Percentiles rank a stretch among this genome's conserved stretches.
Evolutionary conservation across 176 grass and related monocot genomes (phyloP).

Genomic region (Microstegium vimineum): DNA sequence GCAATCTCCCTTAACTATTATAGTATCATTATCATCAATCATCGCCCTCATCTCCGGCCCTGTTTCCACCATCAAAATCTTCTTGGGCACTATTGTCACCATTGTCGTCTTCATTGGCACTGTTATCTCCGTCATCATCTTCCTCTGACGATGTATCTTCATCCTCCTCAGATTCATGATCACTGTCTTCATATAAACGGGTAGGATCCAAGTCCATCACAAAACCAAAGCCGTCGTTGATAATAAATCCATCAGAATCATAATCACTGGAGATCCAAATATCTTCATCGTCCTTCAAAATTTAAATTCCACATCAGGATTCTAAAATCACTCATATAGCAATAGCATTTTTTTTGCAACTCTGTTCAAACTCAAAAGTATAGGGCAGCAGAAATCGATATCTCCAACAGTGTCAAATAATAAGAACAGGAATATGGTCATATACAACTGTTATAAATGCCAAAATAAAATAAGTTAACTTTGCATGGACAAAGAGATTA

Average conservation of each 20-base stretch:
- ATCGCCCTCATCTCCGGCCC: background rate
- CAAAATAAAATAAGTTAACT: background rate
- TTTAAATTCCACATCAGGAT: background rate
- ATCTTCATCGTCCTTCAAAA: conserved; percentile 25
- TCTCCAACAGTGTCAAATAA: background rate
- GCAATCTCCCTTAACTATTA: background rate
- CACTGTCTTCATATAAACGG: conserved; percentile 5
- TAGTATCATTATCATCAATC: conserved; percentile 5
- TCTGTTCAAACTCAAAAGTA: conserved; percentile 5
- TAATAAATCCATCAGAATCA: conserved; percentile 4
- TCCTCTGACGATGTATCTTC: background rate
- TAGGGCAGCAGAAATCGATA: background rate
- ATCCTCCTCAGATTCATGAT: background rate
- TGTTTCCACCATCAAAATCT: background rate
- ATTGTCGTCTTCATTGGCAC: background rate
- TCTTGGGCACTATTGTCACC: background rate
- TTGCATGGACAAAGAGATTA: background rate
- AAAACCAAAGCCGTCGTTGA: background rate
- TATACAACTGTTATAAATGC: background rate
- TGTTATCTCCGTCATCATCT: background rate
- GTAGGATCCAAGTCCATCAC: conserved; percentile 1
- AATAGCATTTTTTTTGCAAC: background rate
- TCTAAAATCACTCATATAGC: background rate
- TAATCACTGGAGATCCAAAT: conserved; percentile 5
- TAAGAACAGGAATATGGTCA: background rate